Evolutionary conservation across 78 protist genomes (phyloP).

Genomic region (Capsaspora owczarzaki): DNA sequence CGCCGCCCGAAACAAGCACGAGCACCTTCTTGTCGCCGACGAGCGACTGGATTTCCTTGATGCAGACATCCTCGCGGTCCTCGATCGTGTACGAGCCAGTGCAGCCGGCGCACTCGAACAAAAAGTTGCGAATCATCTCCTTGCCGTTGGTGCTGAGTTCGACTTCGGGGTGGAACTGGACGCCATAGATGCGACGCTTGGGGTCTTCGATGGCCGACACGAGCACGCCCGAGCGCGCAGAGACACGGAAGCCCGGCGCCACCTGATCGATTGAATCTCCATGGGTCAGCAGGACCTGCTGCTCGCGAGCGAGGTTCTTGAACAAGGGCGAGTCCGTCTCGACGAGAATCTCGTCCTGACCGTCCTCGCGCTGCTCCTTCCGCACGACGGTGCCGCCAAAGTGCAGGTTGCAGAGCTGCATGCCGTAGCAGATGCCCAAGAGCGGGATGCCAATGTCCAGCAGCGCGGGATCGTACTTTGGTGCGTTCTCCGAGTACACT

Average conservation of each 20-base stretch:
- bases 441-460: slow-evolving; percentile 62
- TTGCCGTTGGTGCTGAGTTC: slow-evolving; percentile 69
- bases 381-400: slow-evolving; percentile 73
- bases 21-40: slow-evolving; percentile 38
- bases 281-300: slow-evolving; percentile 82
- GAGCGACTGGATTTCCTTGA: slow-evolving; percentile 38
- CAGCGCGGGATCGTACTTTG: slow-evolving; percentile 47
- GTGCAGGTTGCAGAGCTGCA: slow-evolving; percentile 59
- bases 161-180: slow-evolving; percentile 94
- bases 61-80: slow-evolving; percentile 49
- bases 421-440: slow-evolving; percentile 94
- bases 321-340: slow-evolving; percentile 32
- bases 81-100: slow-evolving; percentile 46
- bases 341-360: slow-evolving; percentile 7
- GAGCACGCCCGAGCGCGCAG: slow-evolving; percentile 25
- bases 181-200: slow-evolving; percentile 27
- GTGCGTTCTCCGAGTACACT: slow-evolving; percentile 69
- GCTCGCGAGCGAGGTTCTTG: slow-evolving; percentile 21
- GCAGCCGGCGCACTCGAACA: slow-evolving; percentile 40
- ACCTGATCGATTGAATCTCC: slow-evolving; percentile 76
- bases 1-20: slow-evolving; percentile 89
- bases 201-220: slow-evolving; percentile 29
- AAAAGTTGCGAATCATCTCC: slow-evolving; percentile 70
- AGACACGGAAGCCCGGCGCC: slow-evolving; percentile 50
- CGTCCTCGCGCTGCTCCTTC: slow-evolving; percentile 75